Percentiles rank a stretch among this genome's conserved stretches.
phyloP scores from a whole-genome alignment of 2,329 filamentous ascomycete species.

The Elsinoe necatrix region DNA sequence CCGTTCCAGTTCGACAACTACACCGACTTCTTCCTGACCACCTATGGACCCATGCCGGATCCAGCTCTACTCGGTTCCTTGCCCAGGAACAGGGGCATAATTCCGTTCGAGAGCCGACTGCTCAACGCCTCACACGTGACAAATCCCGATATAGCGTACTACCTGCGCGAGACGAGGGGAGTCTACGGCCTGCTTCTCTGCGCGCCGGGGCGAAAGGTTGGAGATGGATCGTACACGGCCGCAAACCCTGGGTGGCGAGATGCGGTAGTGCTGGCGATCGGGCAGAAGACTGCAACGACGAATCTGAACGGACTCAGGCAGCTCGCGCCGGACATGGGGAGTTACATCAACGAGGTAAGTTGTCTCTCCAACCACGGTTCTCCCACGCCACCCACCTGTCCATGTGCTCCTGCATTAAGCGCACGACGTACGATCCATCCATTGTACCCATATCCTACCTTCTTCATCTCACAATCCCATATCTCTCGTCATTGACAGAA shows the following conservation, averaged over 20 bases:
- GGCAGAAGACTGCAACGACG: slow-evolving; percentile 23
- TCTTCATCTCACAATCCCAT: no score
- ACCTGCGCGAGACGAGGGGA: neutral
- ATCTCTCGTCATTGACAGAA: no score
- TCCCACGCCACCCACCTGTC: no score
- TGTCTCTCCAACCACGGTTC: neutral
- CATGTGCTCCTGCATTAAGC: no score
- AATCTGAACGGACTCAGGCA: slow-evolving; percentile 26
- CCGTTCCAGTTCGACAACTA: neutral
- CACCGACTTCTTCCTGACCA: neutral
- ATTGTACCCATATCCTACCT: no score
- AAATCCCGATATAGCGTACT: neutral
- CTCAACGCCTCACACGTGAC: neutral
- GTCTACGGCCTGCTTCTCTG: neutral
- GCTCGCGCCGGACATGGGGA: slow-evolving; percentile 34
- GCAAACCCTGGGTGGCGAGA: slow-evolving; percentile 38
- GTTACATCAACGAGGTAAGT: slow-evolving; percentile 42
- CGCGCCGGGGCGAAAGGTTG: neutral
- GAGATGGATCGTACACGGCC: slow-evolving; percentile 16
- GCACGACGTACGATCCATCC: no score
- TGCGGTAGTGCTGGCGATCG: slow-evolving; percentile 33
- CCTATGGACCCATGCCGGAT: neutral
- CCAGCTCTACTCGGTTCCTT: neutral
- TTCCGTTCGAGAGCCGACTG: neutral
- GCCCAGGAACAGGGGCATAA: neutral